phyloP scores from a whole-genome alignment of 805 yeast genomes.

The Wickerhamiella hasegawae region DNA sequence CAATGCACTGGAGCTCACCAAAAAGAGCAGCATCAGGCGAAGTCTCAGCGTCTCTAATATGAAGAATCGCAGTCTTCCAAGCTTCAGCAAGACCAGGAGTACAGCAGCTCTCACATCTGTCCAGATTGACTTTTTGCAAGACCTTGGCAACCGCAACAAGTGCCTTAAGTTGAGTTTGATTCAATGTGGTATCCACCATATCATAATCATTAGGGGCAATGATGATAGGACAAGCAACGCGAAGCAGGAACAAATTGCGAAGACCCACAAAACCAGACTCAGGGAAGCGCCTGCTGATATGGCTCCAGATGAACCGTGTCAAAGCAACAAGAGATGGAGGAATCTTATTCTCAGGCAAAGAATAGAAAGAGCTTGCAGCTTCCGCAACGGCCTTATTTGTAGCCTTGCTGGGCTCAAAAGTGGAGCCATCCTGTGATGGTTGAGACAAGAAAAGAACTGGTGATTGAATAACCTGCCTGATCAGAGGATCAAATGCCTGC shows the following conservation, averaged over 20 bases:
- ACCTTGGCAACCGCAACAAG: conserved; percentile 2
- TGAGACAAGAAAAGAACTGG: too few species aligned
- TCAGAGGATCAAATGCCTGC: not conserved
- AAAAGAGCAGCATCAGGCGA: not conserved
- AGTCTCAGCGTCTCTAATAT: not conserved
- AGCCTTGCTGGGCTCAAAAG: too few species aligned
- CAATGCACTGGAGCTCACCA: not conserved
- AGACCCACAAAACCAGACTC: not conserved
- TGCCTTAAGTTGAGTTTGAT: not conserved
- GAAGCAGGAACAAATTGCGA: conserved; percentile 1
- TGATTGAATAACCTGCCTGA: not conserved
- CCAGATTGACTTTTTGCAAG: conserved; percentile 2
- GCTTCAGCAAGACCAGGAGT: not conserved
- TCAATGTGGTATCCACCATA: not conserved
- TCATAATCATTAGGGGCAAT: conserved; percentile 2
- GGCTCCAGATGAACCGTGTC: too few species aligned
- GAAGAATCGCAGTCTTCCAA: not conserved
- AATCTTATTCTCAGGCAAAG: too few species aligned
- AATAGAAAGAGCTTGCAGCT: too few species aligned
- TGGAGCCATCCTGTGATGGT: too few species aligned
- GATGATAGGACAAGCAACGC: conserved; percentile 4
- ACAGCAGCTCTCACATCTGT: not conserved
- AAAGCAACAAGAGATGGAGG: too few species aligned
- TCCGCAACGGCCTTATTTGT: too few species aligned
- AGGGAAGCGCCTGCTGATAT: too few species aligned